Evolutionary conservation across 2,329 filamentous ascomycete species (phyloP).

Genomic region (Xylaria sp.): DNA sequence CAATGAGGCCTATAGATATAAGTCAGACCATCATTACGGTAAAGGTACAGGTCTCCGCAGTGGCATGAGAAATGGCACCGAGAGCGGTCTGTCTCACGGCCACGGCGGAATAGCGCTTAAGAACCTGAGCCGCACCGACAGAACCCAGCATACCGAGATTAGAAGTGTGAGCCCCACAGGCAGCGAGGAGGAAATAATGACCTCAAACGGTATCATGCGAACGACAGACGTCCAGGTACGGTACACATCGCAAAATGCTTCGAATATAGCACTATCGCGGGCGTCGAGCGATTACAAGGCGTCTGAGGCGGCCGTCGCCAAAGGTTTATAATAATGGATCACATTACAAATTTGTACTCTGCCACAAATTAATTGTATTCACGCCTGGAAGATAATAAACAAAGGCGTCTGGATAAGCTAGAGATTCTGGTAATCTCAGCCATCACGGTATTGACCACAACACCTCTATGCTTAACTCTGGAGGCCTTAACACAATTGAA

Average conservation of each 20-base stretch:
- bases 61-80: neutral
- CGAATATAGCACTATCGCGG: neutral
- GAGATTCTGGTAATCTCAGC: too few relatives aligned
- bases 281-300: conserved; percentile 20
- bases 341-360: neutral
- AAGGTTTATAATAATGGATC: conserved; percentile 1
- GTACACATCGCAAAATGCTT: conserved; percentile 29
- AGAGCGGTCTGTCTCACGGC: conserved; percentile 1
- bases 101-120: conserved; percentile 34
- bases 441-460: too few relatives aligned
- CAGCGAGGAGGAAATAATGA: conserved; percentile 55
- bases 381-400: too few relatives aligned
- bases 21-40: conserved; percentile 1
- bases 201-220: conserved; percentile 54
- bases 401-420: too few relatives aligned
- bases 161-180: conserved; percentile 50
- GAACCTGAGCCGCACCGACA: conserved; percentile 24
- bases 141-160: conserved; percentile 46
- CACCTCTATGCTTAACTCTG: too few relatives aligned
- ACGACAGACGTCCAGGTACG: conserved; percentile 49
- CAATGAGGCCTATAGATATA: conserved; percentile 1
- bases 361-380: neutral
- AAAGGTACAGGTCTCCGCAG: conserved; percentile 1
- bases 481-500: too few relatives aligned
- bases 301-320: neutral